Conservation (phyloP, 1,284 basidiomycete genomes). For the Fomitopsis pinicola region DNA sequence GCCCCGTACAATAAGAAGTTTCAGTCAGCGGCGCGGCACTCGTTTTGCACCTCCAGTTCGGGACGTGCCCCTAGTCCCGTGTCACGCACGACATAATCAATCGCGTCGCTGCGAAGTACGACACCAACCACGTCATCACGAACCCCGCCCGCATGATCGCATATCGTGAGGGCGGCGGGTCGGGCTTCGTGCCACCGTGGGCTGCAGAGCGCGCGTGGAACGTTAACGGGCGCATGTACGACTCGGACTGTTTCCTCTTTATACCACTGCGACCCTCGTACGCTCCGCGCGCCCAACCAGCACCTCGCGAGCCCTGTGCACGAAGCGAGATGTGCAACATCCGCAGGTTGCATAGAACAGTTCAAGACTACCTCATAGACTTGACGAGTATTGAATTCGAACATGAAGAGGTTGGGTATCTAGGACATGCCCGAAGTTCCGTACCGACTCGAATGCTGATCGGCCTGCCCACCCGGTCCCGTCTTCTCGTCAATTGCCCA, state of each 20-base stretch:
- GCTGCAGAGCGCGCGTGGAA: conserved; percentile 34
- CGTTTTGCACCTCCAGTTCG: conserved; percentile 30
- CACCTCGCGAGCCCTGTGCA: conserved; percentile 24
- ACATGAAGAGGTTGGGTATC: too few relatives aligned
- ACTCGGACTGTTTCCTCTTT: conserved; percentile 35
- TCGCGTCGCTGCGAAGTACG: conserved; percentile 19
- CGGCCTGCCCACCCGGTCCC: too few relatives aligned
- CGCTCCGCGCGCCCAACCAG: conserved; percentile 15
- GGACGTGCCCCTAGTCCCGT: conserved; percentile 24
- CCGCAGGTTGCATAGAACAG: too few relatives aligned
- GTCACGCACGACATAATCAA: conserved; percentile 27
- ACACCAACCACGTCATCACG: conserved; percentile 27
- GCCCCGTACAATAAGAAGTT: conserved; percentile 24
- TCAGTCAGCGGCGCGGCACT: conserved; percentile 26
- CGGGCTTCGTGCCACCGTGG: conserved; percentile 5
- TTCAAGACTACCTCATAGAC: too few relatives aligned
- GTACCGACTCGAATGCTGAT: too few relatives aligned
- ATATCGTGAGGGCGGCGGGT: conserved; percentile 13
- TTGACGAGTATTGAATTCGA: too few relatives aligned
- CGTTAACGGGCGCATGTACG: conserved; percentile 11
- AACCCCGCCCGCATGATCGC: conserved; percentile 25
- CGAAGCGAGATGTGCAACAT: conserved; percentile 6
- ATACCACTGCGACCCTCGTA: conserved; percentile 15
- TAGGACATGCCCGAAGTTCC: too few relatives aligned
- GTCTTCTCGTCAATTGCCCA: too few relatives aligned